Percentiles rank a stretch among this genome's conserved stretches.
Conservation (phyloP, 768 basidiomycete genomes). For the Lactarius evosmus region DNA sequence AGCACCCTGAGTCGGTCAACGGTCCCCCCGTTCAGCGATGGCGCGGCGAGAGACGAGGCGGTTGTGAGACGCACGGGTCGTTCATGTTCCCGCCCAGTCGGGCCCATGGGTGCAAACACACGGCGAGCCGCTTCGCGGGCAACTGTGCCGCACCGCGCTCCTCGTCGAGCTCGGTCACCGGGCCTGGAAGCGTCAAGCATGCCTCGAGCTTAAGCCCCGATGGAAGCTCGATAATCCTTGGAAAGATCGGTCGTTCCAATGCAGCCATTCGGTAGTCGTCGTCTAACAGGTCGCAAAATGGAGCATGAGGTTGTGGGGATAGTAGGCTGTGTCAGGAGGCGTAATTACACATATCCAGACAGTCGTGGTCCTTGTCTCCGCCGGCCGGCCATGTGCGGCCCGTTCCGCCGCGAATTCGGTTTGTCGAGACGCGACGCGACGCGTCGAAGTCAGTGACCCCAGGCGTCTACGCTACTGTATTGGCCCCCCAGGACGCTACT, state of each 20-base stretch:
- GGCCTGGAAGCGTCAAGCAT: conserved; percentile 16
- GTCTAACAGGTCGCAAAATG: background rate
- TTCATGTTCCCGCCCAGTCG: conserved; percentile 75
- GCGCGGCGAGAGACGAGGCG: background rate
- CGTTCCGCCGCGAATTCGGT: background rate
- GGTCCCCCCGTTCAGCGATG: background rate
- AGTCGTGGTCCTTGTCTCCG: background rate
- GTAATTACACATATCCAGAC: background rate
- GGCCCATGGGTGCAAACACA: conserved; percentile 86
- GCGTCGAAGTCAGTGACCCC: background rate
- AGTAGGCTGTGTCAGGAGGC: background rate
- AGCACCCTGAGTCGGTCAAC: conserved; percentile 43
- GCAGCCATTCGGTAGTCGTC: conserved; percentile 3
- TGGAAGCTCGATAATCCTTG: conserved; percentile 18
- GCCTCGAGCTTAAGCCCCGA: conserved; percentile 25
- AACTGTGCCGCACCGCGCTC: conserved; percentile 13
- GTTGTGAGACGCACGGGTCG: conserved; percentile 59
- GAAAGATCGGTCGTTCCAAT: conserved; percentile 16
- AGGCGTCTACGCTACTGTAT: background rate
- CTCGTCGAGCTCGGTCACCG: conserved; percentile 20
- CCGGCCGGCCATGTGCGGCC: background rate
- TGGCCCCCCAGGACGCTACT: no score
- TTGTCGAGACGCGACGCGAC: background rate
- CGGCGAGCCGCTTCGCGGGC: conserved; percentile 46
- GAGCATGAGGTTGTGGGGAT: background rate